Percentiles rank a stretch among this genome's conserved stretches.
phyloP scores from a whole-genome alignment of 768 basidiomycete genomes.

The Chalciporus piperatus region DNA sequence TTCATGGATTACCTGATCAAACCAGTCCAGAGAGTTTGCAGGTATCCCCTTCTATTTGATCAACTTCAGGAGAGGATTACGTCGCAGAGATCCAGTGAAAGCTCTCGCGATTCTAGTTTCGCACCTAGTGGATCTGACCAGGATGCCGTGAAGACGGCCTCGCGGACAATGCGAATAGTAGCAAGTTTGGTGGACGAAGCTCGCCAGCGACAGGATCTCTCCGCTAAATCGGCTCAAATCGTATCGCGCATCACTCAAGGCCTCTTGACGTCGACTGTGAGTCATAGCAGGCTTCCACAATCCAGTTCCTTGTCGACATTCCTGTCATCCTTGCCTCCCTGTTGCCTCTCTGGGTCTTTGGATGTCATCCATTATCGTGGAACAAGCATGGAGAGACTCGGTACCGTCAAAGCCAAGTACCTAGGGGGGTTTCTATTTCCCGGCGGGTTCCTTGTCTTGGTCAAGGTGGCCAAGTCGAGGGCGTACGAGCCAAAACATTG shows the following conservation, averaged over 20 bases:
- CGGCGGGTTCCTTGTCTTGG: conserved; percentile 82
- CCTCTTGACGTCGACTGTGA: conserved; percentile 27
- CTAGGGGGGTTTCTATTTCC: conserved; percentile 86
- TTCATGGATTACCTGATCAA: conserved; percentile 93
- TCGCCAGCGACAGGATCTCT: conserved; percentile 59
- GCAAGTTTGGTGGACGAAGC: conserved; percentile 83
- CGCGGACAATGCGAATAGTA: conserved; percentile 72
- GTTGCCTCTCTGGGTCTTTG: conserved; percentile 78
- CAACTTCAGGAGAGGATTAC: conserved; percentile 44
- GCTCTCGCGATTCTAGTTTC: background rate
- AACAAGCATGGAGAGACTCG: conserved; percentile 39
- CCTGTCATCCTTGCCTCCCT: conserved; percentile 72
- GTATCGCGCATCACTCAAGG: conserved; percentile 57
- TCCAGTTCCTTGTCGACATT: conserved; percentile 52
- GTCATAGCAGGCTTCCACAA: conserved; percentile 29
- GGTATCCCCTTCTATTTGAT: conserved; percentile 87
- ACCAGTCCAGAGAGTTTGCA: conserved; percentile 95
- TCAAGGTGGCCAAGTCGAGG: conserved; percentile 78
- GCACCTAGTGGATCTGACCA: background rate
- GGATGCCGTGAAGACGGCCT: conserved; percentile 39
- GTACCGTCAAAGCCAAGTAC: conserved; percentile 76
- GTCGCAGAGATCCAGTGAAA: conserved; percentile 1
- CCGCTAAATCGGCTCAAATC: conserved; percentile 65
- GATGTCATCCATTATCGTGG: conserved; percentile 78
- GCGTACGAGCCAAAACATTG: conserved; percentile 87